Percentiles rank a stretch among this genome's conserved stretches.
Evolutionary conservation across 768 basidiomycete species (phyloP).

Genomic region (Ramaria sp.): DNA sequence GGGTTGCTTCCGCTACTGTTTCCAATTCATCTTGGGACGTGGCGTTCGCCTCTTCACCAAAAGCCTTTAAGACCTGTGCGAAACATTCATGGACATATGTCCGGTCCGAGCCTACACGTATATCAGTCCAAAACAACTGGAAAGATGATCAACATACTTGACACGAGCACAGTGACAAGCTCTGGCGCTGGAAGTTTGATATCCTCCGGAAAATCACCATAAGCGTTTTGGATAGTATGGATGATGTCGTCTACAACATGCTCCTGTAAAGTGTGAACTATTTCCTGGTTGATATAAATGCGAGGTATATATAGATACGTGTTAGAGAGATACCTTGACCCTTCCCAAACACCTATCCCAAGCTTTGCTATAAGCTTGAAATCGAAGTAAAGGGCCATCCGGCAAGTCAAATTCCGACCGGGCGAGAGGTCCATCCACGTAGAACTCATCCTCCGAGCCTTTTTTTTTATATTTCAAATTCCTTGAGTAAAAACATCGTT

Average conservation of each 20-base stretch:
- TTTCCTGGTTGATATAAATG: constrained; percentile 23
- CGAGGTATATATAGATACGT: background rate
- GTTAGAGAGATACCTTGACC: constrained; percentile 25
- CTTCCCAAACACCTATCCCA: constrained; percentile 51
- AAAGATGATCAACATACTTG: constrained; percentile 28
- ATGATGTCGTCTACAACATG: constrained; percentile 37
- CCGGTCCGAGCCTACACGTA: constrained; percentile 19
- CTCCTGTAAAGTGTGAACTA: constrained; percentile 36
- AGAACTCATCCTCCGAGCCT: background rate
- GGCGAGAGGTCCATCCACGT: constrained; percentile 6
- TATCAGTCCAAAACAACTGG: background rate
- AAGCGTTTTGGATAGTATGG: constrained; percentile 31
- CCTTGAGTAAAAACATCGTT: background rate
- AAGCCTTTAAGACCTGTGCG: constrained; percentile 8
- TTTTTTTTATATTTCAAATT: background rate
- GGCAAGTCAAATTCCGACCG: constrained; percentile 8
- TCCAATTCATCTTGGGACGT: constrained; percentile 3
- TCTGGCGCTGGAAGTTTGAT: constrained; percentile 51
- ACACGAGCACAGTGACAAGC: constrained; percentile 46
- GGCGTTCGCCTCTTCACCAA: constrained; percentile 15
- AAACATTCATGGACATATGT: constrained; percentile 15
- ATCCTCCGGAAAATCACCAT: constrained; percentile 26
- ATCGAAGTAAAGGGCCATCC: constrained; percentile 21
- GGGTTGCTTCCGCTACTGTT: constrained; percentile 15
- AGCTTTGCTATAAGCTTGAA: constrained; percentile 41